Evolutionary conservation across 768 basidiomycete genomes (phyloP).

Genomic region (Rhizopogon rudus): DNA sequence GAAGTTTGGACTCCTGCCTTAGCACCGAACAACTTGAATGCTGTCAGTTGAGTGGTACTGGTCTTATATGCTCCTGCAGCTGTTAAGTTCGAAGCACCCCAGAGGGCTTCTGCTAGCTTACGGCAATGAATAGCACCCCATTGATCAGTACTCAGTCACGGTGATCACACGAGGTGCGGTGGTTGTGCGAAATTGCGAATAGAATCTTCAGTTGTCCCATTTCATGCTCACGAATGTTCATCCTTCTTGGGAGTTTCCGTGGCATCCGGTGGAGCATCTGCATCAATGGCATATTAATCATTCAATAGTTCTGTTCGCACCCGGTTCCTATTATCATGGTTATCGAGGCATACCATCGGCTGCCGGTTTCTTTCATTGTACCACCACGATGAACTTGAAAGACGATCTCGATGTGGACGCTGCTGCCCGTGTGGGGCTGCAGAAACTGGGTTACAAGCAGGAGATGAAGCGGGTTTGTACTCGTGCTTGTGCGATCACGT

Average conservation of each 20-base stretch:
- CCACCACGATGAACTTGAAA: slow-evolving; percentile 7
- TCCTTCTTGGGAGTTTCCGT: too few species aligned
- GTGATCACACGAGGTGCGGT: background rate
- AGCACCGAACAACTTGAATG: too few species aligned
- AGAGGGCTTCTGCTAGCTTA: too few species aligned
- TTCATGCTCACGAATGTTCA: too few species aligned
- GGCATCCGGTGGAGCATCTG: too few species aligned
- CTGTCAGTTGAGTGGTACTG: too few species aligned
- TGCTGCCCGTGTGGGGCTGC: slow-evolving; percentile 30
- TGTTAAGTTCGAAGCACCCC: too few species aligned
- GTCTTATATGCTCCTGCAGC: too few species aligned
- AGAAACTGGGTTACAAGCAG: slow-evolving; percentile 52
- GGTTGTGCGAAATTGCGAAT: background rate
- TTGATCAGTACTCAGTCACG: too few species aligned
- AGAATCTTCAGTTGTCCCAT: background rate
- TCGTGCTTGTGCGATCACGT: background rate
- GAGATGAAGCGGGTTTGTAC: slow-evolving; percentile 45
- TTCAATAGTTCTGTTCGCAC: background rate
- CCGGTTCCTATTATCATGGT: background rate
- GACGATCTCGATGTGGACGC: slow-evolving; percentile 16
- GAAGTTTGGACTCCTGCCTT: too few species aligned
- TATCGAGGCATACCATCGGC: background rate
- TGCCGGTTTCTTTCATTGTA: background rate
- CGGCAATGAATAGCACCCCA: background rate
- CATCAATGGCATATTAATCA: too few species aligned